Base-by-base conservation (phyloP, 305 asterid genomes). In the Lippia alba region DNA sequence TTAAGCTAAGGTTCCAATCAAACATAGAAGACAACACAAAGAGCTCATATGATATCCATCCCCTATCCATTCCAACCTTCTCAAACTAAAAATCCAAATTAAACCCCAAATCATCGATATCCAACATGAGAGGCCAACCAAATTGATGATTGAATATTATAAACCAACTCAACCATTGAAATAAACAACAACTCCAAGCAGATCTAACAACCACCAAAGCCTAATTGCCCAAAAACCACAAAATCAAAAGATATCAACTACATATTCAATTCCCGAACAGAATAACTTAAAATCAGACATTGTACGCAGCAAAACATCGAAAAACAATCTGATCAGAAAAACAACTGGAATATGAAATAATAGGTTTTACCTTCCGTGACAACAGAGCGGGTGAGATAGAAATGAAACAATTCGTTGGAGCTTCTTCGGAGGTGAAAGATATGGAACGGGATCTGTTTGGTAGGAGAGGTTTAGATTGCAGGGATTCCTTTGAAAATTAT, bases 371-470 rank as follows among this genome's bases (percentile, higher is more conserved):
- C 86, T 79, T 55, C 56, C 41, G 70, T 80, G 58, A 67, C 69
- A 51, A 50, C 51, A 63, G 46, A 78, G 78, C 78, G 4, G 60
- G 56, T 39, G 73, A 51, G 44, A 33, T 18, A 55, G 48, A 57
- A 36, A 12, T 6, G 54, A 68, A 34, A 8, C 41, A 36, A 51
- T 63, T 55, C 15, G 33, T 32, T 24, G 48, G 56, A 16, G 79
- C 66, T 40, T 61, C 61, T 55, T 41, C 50, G 75, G 73, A 62
- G 80, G 71, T 69, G 78, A 79, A 76, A 51, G 76, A 19, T 66
- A 39, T 63, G 76, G 68, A 76, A 63, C 45, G 34, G 77, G 82
- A 82, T 76, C 80, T 70, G 83, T 71, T 74, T 68, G 70, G 65
- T 53, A 34, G 40, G 65, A 66, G 66, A 57, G 66, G 51, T 62